Percentiles rank a stretch among this genome's conserved stretches.
Conservation (phyloP, 1,284 basidiomycete genomes). For the Psilocybe mexicana region DNA sequence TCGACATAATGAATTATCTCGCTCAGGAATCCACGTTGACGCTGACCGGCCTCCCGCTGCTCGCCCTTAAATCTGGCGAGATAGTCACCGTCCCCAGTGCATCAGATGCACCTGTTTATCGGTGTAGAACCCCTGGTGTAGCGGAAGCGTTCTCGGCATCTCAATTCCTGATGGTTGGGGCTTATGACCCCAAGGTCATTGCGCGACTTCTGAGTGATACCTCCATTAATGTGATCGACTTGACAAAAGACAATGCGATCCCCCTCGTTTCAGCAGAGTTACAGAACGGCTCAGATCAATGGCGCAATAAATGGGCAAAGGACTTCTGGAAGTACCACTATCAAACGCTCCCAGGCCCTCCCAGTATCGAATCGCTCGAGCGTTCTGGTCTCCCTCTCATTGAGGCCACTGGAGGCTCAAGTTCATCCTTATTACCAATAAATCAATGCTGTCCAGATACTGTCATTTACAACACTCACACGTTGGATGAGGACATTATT, state of each 20-base stretch:
- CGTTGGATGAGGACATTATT: not conserved
- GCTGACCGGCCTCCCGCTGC: conserved; percentile 12
- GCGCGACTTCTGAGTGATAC: not conserved
- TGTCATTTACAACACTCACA: not conserved
- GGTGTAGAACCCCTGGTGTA: not conserved
- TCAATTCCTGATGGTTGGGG: not conserved
- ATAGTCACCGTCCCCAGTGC: conserved; percentile 1
- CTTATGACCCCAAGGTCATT: not conserved
- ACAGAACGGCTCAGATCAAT: not conserved
- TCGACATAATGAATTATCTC: conserved; percentile 7
- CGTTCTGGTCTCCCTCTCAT: not conserved
- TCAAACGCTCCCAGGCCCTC: conserved; percentile 10
- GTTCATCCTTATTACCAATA: conserved; percentile 3
- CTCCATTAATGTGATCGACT: conserved; percentile 1
- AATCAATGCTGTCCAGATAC: conserved; percentile 5
- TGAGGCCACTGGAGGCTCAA: not conserved
- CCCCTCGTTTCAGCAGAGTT: conserved; percentile 3
- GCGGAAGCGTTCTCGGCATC: conserved; percentile 5
- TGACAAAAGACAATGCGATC: not conserved
- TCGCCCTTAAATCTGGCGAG: conserved; percentile 1
- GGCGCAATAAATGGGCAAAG: not conserved
- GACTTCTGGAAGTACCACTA: conserved; percentile 15
- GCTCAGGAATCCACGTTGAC: not conserved
- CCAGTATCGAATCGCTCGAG: not conserved
- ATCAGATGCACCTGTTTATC: conserved; percentile 1